Conservation (phyloP, 345 rosid genomes). For the Gossypium longicalyx region DNA sequence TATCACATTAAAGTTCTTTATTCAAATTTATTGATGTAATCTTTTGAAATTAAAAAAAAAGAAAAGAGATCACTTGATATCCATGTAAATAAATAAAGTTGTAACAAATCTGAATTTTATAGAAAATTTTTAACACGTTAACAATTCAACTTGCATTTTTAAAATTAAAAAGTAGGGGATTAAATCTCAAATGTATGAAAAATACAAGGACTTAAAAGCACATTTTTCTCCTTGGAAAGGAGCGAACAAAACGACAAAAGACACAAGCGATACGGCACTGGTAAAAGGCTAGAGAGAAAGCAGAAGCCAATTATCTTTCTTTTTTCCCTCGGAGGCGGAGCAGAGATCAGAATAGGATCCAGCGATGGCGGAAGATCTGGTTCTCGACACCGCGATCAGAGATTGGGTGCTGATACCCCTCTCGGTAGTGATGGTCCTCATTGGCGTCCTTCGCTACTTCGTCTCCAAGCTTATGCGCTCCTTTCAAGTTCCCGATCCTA, state of each 20-base stretch:
- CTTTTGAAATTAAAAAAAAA: too few species aligned
- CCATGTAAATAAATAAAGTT: too few species aligned
- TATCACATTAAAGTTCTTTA: too few species aligned
- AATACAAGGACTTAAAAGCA: too few species aligned
- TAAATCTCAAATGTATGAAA: too few species aligned
- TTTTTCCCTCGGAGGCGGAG: not conserved
- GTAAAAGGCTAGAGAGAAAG: not conserved
- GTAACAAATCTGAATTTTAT: too few species aligned
- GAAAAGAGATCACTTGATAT: too few species aligned
- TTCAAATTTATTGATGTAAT: too few species aligned
- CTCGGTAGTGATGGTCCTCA: conserved; percentile 89
- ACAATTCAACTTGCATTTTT: too few species aligned
- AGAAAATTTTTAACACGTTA: too few species aligned
- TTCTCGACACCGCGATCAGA: conserved; percentile 91
- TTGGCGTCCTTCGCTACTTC: conserved; percentile 86
- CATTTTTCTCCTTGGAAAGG: not conserved
- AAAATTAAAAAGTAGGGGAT: too few species aligned
- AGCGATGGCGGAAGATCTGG: conserved; percentile 92
- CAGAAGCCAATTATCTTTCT: not conserved
- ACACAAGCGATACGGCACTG: not conserved
- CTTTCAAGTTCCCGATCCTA: conserved; percentile 71
- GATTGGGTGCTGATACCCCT: conserved; percentile 93
- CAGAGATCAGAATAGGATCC: conserved; percentile 1
- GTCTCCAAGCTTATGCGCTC: conserved; percentile 89
- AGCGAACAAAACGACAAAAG: not conserved